phyloP scores from a whole-genome alignment of 805 yeast species.

The Diddensiella transvaalensis region DNA sequence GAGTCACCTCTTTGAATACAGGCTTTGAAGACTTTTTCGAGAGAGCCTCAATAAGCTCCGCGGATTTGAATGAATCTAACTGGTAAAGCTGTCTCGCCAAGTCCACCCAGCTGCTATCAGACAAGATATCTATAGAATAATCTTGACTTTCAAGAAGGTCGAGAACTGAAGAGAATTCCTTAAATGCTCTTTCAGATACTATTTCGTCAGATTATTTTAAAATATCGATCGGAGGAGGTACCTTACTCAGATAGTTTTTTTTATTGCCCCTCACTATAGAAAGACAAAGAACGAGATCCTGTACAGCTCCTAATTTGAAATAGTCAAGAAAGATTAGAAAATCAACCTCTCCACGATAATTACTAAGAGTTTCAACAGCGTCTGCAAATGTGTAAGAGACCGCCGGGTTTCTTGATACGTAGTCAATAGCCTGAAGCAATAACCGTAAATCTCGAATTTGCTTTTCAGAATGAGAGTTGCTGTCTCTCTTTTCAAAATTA shows the following conservation, averaged over 20 bases:
- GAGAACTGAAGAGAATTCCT: background rate
- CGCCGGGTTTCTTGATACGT: background rate
- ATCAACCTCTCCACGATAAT: background rate
- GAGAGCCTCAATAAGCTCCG: background rate
- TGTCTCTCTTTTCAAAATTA: too few species aligned
- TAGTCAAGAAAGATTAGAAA: background rate
- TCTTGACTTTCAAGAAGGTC: background rate
- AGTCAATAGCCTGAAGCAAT: background rate
- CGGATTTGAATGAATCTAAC: background rate
- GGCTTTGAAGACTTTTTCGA: background rate
- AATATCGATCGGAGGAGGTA: too few species aligned
- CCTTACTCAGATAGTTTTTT: too few species aligned
- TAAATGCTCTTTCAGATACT: background rate
- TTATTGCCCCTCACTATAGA: background rate
- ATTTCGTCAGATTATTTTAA: too few species aligned
- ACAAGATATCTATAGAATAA: background rate
- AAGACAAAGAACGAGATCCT: background rate
- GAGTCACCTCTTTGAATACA: background rate
- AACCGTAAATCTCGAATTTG: background rate
- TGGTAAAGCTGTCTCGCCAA: background rate
- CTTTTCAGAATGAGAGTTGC: too few species aligned
- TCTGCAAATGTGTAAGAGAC: background rate
- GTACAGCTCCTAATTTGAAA: background rate
- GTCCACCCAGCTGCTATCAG: background rate
- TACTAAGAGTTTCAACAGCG: background rate